These are phyloP conservation scores for Solanum pimpinellifolium DNA, from an alignment of 257 asterid species.

Conservation along the genomic window DNA sequence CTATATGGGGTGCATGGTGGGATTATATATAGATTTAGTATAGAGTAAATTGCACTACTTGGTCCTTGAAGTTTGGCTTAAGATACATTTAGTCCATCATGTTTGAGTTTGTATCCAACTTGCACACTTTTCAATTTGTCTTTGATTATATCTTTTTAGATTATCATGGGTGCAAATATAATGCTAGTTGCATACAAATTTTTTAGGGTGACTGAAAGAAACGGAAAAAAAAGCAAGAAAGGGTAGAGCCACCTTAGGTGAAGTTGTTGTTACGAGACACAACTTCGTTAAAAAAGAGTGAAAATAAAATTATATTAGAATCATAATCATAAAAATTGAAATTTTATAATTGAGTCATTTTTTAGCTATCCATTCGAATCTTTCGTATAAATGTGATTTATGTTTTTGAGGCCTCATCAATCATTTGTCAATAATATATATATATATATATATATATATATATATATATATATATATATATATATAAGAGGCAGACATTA, in stretches of 20 bases:
- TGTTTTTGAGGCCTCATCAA: neutral
- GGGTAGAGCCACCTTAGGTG: neutral
- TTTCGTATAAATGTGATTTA: neutral
- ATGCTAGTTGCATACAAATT: neutral
- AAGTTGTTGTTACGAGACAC: neutral
- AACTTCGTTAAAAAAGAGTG: neutral
- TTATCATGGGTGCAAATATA: neutral
- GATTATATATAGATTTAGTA: conserved; percentile 15
- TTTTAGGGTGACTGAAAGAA: neutral
- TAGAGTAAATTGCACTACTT: neutral
- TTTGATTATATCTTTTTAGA: neutral
- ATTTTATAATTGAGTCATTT: neutral
- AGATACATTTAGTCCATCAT: neutral
- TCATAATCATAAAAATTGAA: neutral
- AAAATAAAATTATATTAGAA: neutral
- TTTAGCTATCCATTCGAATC: neutral
- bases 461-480: no score
- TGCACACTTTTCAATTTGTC: neutral
- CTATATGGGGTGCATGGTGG: conserved; percentile 5
- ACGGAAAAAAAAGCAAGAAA: neutral
- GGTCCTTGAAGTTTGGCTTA: neutral
- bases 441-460: no score
- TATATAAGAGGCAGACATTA: neutral
- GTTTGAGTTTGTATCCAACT: neutral
- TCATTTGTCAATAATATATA: neutral